Percentiles rank a stretch among this genome's conserved stretches.
Evolutionary conservation across 192 early-diverging fungal genomes (phyloP).

Genomic region (Gamsiella multidivaricata): DNA sequence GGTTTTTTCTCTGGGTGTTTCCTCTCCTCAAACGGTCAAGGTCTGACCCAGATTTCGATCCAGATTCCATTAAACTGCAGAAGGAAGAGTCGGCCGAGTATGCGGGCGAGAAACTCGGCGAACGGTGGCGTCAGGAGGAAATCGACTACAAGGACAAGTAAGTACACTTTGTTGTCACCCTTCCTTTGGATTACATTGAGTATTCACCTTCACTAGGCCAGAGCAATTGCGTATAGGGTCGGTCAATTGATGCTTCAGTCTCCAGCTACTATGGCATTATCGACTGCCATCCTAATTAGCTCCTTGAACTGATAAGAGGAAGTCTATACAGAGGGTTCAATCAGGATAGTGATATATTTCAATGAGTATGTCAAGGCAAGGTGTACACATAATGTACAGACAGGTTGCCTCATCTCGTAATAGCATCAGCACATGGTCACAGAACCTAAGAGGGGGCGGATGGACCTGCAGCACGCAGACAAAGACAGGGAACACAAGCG

Average conservation of each 20-base stretch:
- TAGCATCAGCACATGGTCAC: neutral
- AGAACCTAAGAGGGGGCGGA: neutral
- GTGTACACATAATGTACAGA: too few species aligned
- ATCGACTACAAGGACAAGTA: slow-evolving; percentile 56
- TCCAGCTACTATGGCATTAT: too few species aligned
- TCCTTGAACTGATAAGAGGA: too few species aligned
- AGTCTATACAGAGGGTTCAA: too few species aligned
- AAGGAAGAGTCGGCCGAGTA: slow-evolving; percentile 64
- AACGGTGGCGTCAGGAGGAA: slow-evolving; percentile 60
- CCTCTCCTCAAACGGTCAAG: slow-evolving; percentile 55
- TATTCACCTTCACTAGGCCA: too few species aligned
- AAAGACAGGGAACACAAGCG: neutral
- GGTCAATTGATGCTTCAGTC: too few species aligned
- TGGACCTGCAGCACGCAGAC: neutral
- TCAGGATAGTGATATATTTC: too few species aligned
- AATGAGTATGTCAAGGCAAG: too few species aligned
- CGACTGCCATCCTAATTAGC: too few species aligned
- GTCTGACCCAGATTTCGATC: slow-evolving; percentile 52
- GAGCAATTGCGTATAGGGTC: too few species aligned
- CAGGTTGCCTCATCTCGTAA: too few species aligned
- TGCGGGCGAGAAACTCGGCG: slow-evolving; percentile 63
- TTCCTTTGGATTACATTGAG: too few species aligned
- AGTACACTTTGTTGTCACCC: slow-evolving; percentile 11
- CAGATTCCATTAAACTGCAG: slow-evolving; percentile 64
- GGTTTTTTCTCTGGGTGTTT: slow-evolving; percentile 76